phyloP scores from a whole-genome alignment of 768 basidiomycete genomes.

The Tricholoma hemisulphureum region DNA sequence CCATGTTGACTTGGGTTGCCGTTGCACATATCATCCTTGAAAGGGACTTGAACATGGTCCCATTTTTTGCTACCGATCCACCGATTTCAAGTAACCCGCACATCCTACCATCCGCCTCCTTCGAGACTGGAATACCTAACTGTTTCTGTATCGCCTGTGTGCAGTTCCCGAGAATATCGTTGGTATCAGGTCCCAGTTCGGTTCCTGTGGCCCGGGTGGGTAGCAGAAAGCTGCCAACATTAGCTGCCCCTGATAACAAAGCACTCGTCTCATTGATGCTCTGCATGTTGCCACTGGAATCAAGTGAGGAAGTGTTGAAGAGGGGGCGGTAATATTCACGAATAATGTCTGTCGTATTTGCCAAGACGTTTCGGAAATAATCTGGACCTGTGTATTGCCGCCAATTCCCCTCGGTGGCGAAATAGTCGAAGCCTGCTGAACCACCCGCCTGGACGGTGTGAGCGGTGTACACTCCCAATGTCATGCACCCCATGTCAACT shows the following conservation, averaged over 20 bases:
- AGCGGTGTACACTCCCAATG: slow-evolving; percentile 8
- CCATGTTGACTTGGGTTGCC: slow-evolving; percentile 19
- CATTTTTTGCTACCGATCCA: slow-evolving; percentile 7
- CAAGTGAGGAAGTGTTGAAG: slow-evolving; percentile 17
- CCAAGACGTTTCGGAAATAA: slow-evolving; percentile 15
- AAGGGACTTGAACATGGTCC: not conserved
- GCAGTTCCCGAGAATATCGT: slow-evolving; percentile 12
- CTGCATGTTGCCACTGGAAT: slow-evolving; percentile 6
- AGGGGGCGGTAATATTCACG: slow-evolving; percentile 16
- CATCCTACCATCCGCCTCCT: slow-evolving; percentile 1
- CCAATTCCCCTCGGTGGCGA: slow-evolving; percentile 14
- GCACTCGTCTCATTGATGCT: slow-evolving; percentile 10
- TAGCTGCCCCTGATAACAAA: slow-evolving; percentile 5
- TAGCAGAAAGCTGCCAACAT: slow-evolving; percentile 1
- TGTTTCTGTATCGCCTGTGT: slow-evolving; percentile 5
- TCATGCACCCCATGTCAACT: slow-evolving; percentile 20
- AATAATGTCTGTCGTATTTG: slow-evolving; percentile 18
- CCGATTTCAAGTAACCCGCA: slow-evolving; percentile 14
- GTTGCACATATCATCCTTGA: slow-evolving; percentile 17
- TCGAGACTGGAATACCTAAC: slow-evolving; percentile 3
- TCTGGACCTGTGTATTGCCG: slow-evolving; percentile 20
- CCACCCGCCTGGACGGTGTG: not conserved
- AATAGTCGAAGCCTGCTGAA: not conserved
- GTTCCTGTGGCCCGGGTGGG: not conserved
- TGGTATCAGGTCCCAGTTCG: not conserved